phyloP scores from a whole-genome alignment of 176 grass and related monocot genomes.

The Hyparrhenia diplandra region DNA sequence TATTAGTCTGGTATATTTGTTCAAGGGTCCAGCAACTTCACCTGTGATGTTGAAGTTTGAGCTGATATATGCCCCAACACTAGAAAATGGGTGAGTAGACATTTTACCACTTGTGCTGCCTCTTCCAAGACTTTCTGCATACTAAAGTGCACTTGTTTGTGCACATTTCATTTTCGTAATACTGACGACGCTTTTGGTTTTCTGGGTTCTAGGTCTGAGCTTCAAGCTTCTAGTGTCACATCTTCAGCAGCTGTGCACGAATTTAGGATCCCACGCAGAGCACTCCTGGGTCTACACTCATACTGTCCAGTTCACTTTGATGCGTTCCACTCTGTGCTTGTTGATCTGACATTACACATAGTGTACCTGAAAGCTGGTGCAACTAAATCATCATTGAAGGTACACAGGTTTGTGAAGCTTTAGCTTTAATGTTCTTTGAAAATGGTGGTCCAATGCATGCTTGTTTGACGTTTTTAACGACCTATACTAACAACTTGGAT shows the following conservation, averaged over 20 bases:
- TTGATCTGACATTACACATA: slow-evolving; percentile 88
- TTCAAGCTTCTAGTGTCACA: slow-evolving; percentile 58
- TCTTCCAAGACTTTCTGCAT: neutral
- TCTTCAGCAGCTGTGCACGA: slow-evolving; percentile 78
- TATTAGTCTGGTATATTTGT: slow-evolving; percentile 40
- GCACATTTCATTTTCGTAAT: slow-evolving; percentile 6
- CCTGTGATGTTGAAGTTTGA: slow-evolving; percentile 92
- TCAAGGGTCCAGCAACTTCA: slow-evolving; percentile 65
- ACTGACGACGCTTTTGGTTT: slow-evolving; percentile 23
- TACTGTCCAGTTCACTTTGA: slow-evolving; percentile 99
- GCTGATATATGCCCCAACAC: slow-evolving; percentile 75
- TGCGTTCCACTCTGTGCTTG: slow-evolving; percentile 79
- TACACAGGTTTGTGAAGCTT: slow-evolving; percentile 92
- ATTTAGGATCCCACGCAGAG: slow-evolving; percentile 85
- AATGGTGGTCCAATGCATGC: slow-evolving; percentile 10
- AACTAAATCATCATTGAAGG: slow-evolving; percentile 67
- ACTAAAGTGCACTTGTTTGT: neutral
- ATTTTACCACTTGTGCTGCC: neutral
- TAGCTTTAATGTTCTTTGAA: slow-evolving; percentile 47
- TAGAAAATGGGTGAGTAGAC: slow-evolving; percentile 70
- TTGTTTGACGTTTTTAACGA: slow-evolving; percentile 15
- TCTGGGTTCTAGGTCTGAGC: slow-evolving; percentile 59
- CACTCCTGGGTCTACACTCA: slow-evolving; percentile 82
- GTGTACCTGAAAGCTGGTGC: slow-evolving; percentile 91
- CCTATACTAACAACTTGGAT: neutral